Base-by-base conservation (phyloP, 768 basidiomycete species). In the Rhodotorula babjevae region DNA sequence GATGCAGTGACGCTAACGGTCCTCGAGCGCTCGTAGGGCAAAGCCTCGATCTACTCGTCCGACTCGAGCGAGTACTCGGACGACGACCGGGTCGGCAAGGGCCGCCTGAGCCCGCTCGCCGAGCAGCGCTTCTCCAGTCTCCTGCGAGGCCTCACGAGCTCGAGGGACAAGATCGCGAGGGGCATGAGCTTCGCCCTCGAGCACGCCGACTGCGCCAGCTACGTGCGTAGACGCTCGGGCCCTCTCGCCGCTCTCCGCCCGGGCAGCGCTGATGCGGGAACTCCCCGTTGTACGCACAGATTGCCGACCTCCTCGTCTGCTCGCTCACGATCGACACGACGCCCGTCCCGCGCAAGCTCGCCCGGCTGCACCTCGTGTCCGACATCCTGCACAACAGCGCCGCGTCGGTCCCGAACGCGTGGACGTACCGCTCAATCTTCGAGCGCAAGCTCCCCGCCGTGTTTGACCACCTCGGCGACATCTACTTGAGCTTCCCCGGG, bases 151-250 rank as follows among this genome's bases (percentile, higher is more conserved):
- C 82, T 98, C 78, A 88, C 88, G 14, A 93, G 93, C 6, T 88
- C 89, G 77, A 84, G 93, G 68, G 93, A 91, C 11, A 92, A 94
- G 81, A 87, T 98, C 52, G 96, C 92, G 46, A 85, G 93, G 33
- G 93, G 91, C 72, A 99, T 98, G 96, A 87, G 90, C n/a, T 98
- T 98, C 79, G 91, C 93, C 73, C 84, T 99, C 56, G 92, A 94
- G 80, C 93, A 95, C 78, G 95, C 94, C 2, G 95, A 98, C 81
- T 93, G 93, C 27, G 93, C 94, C 27, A 87, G 89, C 67, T 94
- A 96, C 84, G 94, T 93, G 77, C 44, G 78, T 73, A 16, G 36
- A 36, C 36, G 5, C 60, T 27, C 36, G 14, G 3, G n/a, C 3
- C 15, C 14, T 10, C 14, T 16, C 53, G 29, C 53, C 7, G 2